Evolutionary conservation across 1,284 basidiomycete genomes (phyloP).

Genomic region (Volvariella volvacea): DNA sequence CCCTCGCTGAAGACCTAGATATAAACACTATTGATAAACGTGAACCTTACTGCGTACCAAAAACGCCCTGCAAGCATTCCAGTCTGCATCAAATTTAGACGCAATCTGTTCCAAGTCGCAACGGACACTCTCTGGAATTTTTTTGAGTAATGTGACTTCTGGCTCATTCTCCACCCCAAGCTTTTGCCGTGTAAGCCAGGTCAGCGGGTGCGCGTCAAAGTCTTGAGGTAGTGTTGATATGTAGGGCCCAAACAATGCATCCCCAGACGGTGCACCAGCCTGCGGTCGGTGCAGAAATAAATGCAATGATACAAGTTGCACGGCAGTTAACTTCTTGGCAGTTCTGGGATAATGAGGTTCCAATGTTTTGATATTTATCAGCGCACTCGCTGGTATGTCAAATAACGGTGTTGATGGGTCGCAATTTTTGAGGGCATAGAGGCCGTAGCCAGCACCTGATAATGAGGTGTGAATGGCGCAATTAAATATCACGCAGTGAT

Average conservation of each 20-base stretch:
- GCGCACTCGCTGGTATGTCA: slow-evolving; percentile 56
- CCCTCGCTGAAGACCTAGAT: too few species aligned
- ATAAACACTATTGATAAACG: too few species aligned
- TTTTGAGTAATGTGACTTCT: slow-evolving; percentile 27
- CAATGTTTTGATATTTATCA: slow-evolving; percentile 69
- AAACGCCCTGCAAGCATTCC: slow-evolving; percentile 38
- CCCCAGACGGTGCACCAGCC: slow-evolving; percentile 27
- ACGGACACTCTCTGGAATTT: slow-evolving; percentile 45
- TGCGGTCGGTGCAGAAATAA: slow-evolving; percentile 46
- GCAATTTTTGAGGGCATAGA: slow-evolving; percentile 49
- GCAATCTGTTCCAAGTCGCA: slow-evolving; percentile 41
- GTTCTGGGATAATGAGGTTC: slow-evolving; percentile 41
- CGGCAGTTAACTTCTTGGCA: slow-evolving; percentile 40
- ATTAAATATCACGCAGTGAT: slow-evolving; percentile 4
- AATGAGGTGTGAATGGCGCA: not conserved
- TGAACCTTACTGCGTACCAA: too few species aligned
- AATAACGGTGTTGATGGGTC: slow-evolving; percentile 51
- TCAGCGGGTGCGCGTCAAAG: slow-evolving; percentile 71
- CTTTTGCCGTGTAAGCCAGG: slow-evolving; percentile 41
- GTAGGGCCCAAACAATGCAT: slow-evolving; percentile 69
- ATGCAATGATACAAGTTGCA: slow-evolving; percentile 57
- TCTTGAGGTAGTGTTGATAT: slow-evolving; percentile 64
- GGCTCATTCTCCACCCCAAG: not conserved
- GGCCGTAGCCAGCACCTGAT: slow-evolving; percentile 62
- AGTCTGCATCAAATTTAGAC: slow-evolving; percentile 54